Conservation (phyloP, 2,329 filamentous ascomycete species). For the Lachnum nothofagi region DNA sequence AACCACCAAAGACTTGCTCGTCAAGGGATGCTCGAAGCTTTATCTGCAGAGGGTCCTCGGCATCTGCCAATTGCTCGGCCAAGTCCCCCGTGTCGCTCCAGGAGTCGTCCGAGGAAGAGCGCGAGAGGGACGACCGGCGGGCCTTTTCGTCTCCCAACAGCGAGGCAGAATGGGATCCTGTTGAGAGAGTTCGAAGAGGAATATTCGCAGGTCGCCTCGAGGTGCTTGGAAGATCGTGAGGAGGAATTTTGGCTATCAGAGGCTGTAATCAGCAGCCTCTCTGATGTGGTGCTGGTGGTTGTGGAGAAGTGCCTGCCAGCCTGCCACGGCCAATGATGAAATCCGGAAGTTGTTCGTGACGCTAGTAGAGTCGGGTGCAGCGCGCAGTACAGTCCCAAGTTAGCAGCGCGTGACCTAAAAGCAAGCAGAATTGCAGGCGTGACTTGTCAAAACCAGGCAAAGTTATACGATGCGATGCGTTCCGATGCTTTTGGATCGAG, state of each 20-base stretch:
- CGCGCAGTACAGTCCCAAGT: too few species aligned
- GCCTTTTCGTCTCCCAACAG: conserved; percentile 42
- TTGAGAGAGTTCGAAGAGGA: conserved; percentile 69
- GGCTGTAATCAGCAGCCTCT: conserved; percentile 59
- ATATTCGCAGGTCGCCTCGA: conserved; percentile 75
- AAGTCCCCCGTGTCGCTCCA: conserved; percentile 96
- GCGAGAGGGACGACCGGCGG: conserved; percentile 41
- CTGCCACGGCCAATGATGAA: not conserved
- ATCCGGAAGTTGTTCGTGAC: not conserved
- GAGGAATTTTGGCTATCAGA: conserved; percentile 76
- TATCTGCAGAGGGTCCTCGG: conserved; percentile 73
- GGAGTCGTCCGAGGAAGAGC: conserved; percentile 63
- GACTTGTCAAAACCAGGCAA: too few species aligned
- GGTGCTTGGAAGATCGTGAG: conserved; percentile 54
- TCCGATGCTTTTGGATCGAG: too few species aligned
- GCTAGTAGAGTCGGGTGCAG: too few species aligned
- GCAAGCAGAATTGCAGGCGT: too few species aligned
- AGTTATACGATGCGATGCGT: too few species aligned
- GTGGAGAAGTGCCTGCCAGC: too few species aligned
- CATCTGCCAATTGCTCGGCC: conserved; percentile 80
- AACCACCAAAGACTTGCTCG: conserved; percentile 51
- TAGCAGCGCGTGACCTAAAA: too few species aligned
- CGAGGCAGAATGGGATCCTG: conserved; percentile 39
- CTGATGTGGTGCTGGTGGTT: not conserved
- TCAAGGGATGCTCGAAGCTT: conserved; percentile 63